phyloP scores from a whole-genome alignment of 495 filamentous ascomycete species.

The Hypoxylon cercidicola region DNA sequence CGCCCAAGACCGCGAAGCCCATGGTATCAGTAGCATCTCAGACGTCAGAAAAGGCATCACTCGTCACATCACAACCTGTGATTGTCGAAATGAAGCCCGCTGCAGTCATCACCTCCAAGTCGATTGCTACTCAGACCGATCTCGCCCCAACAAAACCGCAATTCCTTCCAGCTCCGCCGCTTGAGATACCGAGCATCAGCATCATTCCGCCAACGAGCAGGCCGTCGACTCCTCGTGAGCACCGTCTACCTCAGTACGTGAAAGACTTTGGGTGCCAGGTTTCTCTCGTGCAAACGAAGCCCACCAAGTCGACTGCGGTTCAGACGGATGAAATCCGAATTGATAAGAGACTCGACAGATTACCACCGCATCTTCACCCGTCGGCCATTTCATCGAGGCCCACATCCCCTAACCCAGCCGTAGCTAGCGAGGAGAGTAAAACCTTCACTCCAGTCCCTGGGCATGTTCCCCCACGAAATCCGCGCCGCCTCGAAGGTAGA shows the following conservation, averaged over 20 bases:
- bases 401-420: conserved; percentile 54
- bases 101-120: conserved; percentile 54
- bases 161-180: conserved; percentile 48
- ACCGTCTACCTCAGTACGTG: conserved; percentile 62
- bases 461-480: conserved; percentile 62
- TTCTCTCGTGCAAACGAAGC: conserved; percentile 50
- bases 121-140: conserved; percentile 76
- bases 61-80: conserved; percentile 46
- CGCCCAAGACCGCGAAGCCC: conserved; percentile 44
- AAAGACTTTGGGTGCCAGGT: conserved; percentile 69
- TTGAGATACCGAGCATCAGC: conserved; percentile 68
- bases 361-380: conserved; percentile 81
- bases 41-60: conserved; percentile 71
- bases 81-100: conserved; percentile 34
- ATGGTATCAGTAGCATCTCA: conserved; percentile 81
- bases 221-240: conserved; percentile 64
- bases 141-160: conserved; percentile 45
- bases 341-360: conserved; percentile 74
- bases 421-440: conserved; percentile 46
- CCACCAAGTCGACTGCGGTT: conserved; percentile 73
- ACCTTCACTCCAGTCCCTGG: conserved; percentile 62
- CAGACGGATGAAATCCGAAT: conserved; percentile 91
- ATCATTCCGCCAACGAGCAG: conserved; percentile 66
- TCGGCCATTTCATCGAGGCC: conserved; percentile 72
- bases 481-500: conserved; percentile 58